phyloP scores from a whole-genome alignment of 352 stramenopile species.

The Globisporangium spinosum region DNA sequence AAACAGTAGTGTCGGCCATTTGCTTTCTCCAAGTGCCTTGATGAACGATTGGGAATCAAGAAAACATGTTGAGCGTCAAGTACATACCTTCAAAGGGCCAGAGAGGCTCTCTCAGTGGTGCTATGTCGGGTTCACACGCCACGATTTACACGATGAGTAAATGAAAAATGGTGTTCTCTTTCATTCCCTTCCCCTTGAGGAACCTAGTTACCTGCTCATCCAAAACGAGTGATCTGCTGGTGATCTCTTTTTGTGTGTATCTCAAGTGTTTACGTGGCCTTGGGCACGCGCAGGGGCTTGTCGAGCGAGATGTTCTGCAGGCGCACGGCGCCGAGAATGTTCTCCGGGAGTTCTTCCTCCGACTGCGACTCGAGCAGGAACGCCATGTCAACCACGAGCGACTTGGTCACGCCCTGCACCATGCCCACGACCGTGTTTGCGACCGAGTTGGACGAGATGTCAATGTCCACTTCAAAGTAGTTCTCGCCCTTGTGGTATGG shows the following conservation, averaged over 20 bases:
- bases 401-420: conserved; percentile 88
- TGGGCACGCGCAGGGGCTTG: conserved; percentile 58
- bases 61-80: too few species aligned
- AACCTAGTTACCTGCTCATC: background rate
- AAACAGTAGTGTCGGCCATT: background rate
- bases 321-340: conserved; percentile 73
- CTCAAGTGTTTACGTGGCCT: background rate
- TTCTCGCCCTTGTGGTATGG: conserved; percentile 84
- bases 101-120: too few species aligned
- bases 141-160: too few species aligned
- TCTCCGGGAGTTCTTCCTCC: conserved; percentile 86
- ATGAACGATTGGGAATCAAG: too few species aligned
- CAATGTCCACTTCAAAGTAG: conserved; percentile 95
- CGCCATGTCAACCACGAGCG: conserved; percentile 86
- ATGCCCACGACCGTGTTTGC: conserved; percentile 87
- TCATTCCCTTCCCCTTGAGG: background rate
- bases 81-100: too few species aligned
- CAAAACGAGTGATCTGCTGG: background rate
- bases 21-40: too few species aligned
- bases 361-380: conserved; percentile 84
- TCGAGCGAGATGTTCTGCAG: conserved; percentile 83
- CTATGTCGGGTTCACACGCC: too few species aligned
- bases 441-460: conserved; percentile 93
- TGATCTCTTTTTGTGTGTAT: background rate
- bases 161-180: background rate